A percentile compares a stretch with the other conserved stretches of the same genome.
These are phyloP conservation scores for Aegilops sharonensis DNA, from an alignment of 176 grass and related monocot species.

Conservation along the genomic window DNA sequence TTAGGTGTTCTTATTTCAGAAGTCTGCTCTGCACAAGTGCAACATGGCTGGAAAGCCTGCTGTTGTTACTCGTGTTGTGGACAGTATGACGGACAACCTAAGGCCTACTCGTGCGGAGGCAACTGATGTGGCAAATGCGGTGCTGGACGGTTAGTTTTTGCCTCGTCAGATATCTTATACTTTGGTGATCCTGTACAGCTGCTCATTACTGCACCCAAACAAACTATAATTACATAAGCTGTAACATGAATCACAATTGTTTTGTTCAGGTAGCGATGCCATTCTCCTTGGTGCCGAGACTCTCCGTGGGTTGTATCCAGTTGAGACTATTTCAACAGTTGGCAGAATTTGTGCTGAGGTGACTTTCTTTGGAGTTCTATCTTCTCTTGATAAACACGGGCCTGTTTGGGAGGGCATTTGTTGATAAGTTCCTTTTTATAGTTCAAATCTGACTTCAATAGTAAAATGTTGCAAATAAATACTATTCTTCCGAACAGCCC, in stretches of 20 bases:
- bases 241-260: conserved; percentile 24
- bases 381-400: conserved; percentile 11
- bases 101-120: conserved; percentile 96
- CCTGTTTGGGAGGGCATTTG: not conserved
- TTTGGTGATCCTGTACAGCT: not conserved
- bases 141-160: conserved; percentile 74
- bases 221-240: not conserved
- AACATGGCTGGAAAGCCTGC: conserved; percentile 99
- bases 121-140: conserved; percentile 98
- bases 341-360: conserved; percentile 99
- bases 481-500: not conserved
- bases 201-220: not conserved
- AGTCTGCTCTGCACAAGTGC: conserved; percentile 94
- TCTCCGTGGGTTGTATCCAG: conserved; percentile 92
- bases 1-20: conserved; percentile 97
- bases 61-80: conserved; percentile 95
- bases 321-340: conserved; percentile 90
- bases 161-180: not conserved
- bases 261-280: conserved; percentile 81
- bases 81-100: conserved; percentile 99
- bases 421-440: not conserved
- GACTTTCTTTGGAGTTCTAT: not conserved
- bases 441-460: not conserved
- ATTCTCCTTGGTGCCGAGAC: conserved; percentile 99
- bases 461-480: not conserved